phyloP scores from a whole-genome alignment of 2,329 filamentous ascomycete species.

The Hypoxylon sp. region DNA sequence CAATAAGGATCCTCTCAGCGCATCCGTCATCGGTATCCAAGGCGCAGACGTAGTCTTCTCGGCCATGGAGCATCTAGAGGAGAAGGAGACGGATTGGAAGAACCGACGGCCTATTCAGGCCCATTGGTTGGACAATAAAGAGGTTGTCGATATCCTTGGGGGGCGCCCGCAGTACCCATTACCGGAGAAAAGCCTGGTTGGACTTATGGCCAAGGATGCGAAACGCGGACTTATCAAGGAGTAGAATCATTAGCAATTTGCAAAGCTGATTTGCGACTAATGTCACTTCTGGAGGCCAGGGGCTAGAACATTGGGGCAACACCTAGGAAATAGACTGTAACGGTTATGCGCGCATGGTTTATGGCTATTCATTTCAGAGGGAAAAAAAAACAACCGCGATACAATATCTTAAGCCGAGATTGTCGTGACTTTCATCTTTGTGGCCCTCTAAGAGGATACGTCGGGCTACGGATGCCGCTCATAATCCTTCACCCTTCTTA shows the following conservation, averaged over 20 bases:
- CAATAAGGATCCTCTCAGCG: conserved; percentile 77
- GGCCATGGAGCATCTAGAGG: conserved; percentile 83
- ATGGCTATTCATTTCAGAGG: conserved; percentile 17
- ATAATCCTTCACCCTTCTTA: background rate
- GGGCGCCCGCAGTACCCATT: conserved; percentile 71
- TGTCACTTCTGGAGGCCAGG: conserved; percentile 5
- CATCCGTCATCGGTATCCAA: conserved; percentile 90
- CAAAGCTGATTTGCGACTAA: background rate
- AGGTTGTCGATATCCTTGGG: conserved; percentile 85
- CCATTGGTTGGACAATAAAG: conserved; percentile 86
- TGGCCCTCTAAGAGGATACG: background rate
- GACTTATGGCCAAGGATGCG: conserved; percentile 69
- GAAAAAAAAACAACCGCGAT: background rate
- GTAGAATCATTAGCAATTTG: conserved; percentile 6
- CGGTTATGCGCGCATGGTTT: conserved; percentile 29
- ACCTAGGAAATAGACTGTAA: conserved; percentile 37
- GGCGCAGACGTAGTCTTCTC: conserved; percentile 91
- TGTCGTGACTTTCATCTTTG: background rate
- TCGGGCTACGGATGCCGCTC: background rate
- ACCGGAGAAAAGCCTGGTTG: conserved; percentile 64
- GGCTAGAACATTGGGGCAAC: conserved; percentile 23
- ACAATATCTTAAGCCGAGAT: background rate
- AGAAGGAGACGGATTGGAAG: conserved; percentile 90
- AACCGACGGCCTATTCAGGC: conserved; percentile 86
- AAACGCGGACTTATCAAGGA: conserved; percentile 64